Conservation (phyloP, 768 basidiomycete genomes). For the Hydnum rufescens region DNA sequence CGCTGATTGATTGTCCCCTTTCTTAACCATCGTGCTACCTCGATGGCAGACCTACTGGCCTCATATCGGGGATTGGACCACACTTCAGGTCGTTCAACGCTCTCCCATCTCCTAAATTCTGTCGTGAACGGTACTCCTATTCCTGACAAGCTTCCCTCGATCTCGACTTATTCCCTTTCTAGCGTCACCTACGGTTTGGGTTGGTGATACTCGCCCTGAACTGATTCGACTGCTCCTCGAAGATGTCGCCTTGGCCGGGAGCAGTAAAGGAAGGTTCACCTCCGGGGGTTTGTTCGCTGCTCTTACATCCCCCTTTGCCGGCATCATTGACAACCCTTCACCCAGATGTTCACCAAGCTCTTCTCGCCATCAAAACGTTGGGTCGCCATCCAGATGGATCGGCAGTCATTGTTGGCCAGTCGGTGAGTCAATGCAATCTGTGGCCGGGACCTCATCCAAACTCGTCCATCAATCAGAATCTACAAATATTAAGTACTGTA, state of each 20-base stretch:
- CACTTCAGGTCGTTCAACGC: neutral
- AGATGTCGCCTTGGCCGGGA: neutral
- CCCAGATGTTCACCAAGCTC: conserved; percentile 5
- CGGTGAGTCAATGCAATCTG: conserved; percentile 1
- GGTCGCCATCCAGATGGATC: conserved; percentile 10
- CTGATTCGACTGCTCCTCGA: neutral
- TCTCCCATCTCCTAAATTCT: no score
- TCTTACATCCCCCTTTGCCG: no score
- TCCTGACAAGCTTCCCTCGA: no score
- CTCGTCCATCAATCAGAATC: no score
- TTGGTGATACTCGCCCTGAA: neutral
- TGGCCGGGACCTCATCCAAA: neutral
- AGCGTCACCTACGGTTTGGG: neutral
- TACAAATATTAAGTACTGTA: no score
- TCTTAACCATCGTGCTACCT: neutral
- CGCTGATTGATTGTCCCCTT: no score
- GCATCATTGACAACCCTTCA: neutral
- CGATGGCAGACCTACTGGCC: neutral
- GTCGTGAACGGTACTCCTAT: no score
- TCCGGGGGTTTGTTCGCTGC: no score
- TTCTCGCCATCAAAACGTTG: conserved; percentile 12
- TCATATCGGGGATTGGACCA: neutral
- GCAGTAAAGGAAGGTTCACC: no score
- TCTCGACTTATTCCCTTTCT: no score
- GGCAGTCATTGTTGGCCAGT: conserved; percentile 6